Evolutionary conservation across 1,284 basidiomycete genomes (phyloP), one percentile per base, ranked within the genome.

Genomic region (Schizophyllum commune): DNA sequence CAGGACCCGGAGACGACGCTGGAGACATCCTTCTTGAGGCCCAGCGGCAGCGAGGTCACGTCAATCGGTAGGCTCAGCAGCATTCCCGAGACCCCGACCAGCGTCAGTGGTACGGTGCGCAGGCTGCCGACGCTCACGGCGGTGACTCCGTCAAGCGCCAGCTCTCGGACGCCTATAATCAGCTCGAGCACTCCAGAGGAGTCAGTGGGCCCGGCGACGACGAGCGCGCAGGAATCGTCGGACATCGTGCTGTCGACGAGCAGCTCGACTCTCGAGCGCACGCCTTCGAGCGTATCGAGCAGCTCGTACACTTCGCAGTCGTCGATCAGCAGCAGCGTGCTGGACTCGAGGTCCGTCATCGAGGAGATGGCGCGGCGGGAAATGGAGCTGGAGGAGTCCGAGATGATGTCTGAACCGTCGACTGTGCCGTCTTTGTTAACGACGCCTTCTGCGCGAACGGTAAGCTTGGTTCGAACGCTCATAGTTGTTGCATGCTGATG

Each of bases 251-350:
- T 32, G 32, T 47, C 60, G 52, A 53, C 58, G 53, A 56, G 58
- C 9, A 51, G 61, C n/a, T 56, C 61, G 13, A 60, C 63, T 9
- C 63, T 66, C 19, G 65, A 61, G 7, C 69, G 74, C 52, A 74
- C 75, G 17, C 66, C 69, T 9, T 76, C 75, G 2, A 69, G 64
- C 7, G 61, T 64, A 11, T 75, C 74, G 1, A 68, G 68, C 1
- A 67, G 68, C 1, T 76, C 75, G 0, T 69, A 68, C 32, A 60
- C 70, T 32, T 74, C 76, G 4, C 71, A 74, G 53, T 69, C 74
- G 0, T 77, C 76, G 1, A 61, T 77, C 21, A 71, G 68, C 33
- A 74, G 76, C 0, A 75, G 74, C 1, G 64, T 74, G 0, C 69
- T 76, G 15, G 72, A 74, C 56, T 69, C 74, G 27, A 65, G 71